Conservation (phyloP, 805 yeast species). For the Isabelozyma heimii region DNA sequence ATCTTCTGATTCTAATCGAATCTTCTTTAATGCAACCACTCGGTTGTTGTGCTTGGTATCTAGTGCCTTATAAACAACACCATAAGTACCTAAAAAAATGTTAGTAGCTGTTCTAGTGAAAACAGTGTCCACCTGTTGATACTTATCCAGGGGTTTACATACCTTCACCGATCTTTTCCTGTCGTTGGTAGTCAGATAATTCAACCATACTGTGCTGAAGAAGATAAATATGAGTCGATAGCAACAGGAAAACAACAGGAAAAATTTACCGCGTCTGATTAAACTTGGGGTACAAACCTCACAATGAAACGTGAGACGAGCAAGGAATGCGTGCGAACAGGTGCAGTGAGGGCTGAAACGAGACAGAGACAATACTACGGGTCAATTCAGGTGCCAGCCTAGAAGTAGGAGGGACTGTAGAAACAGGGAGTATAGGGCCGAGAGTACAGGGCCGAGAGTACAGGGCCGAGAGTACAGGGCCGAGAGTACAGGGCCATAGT, state of each 20-base stretch:
- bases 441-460: no score
- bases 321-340: background rate
- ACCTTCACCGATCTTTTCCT: conserved; percentile 97
- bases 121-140: no score
- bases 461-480: no score
- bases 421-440: no score
- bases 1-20: conserved; percentile 92
- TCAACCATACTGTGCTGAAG: conserved; percentile 62
- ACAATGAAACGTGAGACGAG: background rate
- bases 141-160: conserved; percentile 15
- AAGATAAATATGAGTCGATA: background rate
- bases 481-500: no score
- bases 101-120: background rate
- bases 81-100: conserved; percentile 68
- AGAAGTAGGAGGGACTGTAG: no score
- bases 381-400: no score
- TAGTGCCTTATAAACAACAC: conserved; percentile 95
- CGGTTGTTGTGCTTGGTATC: conserved; percentile 87
- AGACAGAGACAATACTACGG: no score
- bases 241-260: background rate
- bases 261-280: background rate
- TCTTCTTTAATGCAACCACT: conserved; percentile 94
- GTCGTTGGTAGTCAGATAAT: conserved; percentile 84
- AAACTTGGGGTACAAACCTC: background rate
- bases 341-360: no score